Evolutionary conservation across 192 early-diverging fungal species (phyloP), one percentile per base, ranked within the genome.

Genomic region (Coemansia sp.): DNA sequence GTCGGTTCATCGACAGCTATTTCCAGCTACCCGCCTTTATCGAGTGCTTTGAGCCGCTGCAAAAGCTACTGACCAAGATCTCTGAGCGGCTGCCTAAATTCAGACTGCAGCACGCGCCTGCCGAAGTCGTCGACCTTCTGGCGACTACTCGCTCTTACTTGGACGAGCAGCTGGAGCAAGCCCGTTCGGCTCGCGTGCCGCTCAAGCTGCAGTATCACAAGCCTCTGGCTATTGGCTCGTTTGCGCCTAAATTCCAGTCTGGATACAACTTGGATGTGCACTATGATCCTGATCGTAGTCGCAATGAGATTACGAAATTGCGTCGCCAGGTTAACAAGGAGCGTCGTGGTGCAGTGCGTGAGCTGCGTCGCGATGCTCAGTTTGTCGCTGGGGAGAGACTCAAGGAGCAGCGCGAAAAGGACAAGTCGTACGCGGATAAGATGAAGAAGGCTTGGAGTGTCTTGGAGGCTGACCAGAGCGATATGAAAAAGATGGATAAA

Each of bases 331-430:
- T 93, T 80, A 96, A 94, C 84, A 92, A 93, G 84, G 98, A 99
- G 76, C 88, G 89, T 78, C 95, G 98, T 76, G 95, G 97, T 16
- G 96, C 96, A 24, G 88, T 95, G 50, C 90, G 98, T 27, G 98
- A 99, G 81, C 79, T 99, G 69, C 92, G 97, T 38, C 95, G 97
- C 76, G 98, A 99, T 77, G 90, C 90, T 38, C 87, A 89, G 79
- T 99, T 97, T 66, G 76, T 98, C 38, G 91, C 93, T 16, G 80
- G 88, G 20, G 89, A 93, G 80, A 83, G 89, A 57, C 68, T 95
- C 27, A 77, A 77, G 64, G 86, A 88, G 62, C 85, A 83, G 66
- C 90, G 89, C 65, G 89, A 93, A 68, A 93, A 92, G 88, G 97
- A 97, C 76, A 74, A 36, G 7, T 79, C 75, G 29, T 99, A 99